These are phyloP conservation scores for Corynascus novoguineensis DNA, from an alignment of 495 filamentous ascomycete genomes.

Conservation along the genomic window DNA sequence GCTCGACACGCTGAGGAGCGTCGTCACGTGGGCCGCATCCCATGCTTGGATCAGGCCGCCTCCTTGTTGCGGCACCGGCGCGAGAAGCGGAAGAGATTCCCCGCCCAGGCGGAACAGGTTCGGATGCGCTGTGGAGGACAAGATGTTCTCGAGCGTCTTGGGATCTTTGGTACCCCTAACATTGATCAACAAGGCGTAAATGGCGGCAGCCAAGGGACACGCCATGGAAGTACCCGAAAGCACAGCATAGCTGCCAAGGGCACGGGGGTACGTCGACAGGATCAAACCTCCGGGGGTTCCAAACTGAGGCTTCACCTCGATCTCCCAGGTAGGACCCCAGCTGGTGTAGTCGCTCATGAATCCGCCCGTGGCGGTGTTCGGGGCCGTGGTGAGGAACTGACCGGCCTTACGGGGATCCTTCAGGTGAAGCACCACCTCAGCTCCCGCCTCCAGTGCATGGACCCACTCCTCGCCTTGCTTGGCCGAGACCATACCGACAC, in stretches of 20 bases:
- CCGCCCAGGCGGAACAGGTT: constrained; percentile 46
- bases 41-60: constrained; percentile 53
- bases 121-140: constrained; percentile 43
- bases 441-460: constrained; percentile 31
- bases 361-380: constrained; percentile 39
- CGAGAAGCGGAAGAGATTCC: constrained; percentile 34
- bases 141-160: constrained; percentile 40
- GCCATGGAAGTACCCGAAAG: constrained; percentile 58
- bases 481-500: constrained; percentile 41
- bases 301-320: constrained; percentile 51
- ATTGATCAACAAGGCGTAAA: constrained; percentile 49
- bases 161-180: constrained; percentile 46
- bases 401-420: constrained; percentile 37
- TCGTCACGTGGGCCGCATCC: constrained; percentile 51
- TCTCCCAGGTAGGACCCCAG: constrained; percentile 54
- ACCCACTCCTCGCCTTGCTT: constrained; percentile 44
- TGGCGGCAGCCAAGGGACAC: constrained; percentile 50
- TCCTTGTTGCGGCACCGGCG: constrained; percentile 54
- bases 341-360: constrained; percentile 47
- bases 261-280: constrained; percentile 50
- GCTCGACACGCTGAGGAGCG: constrained; percentile 47
- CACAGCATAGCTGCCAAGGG: constrained; percentile 48
- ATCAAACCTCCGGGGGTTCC: constrained; percentile 52
- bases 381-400: constrained; percentile 30
- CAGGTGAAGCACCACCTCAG: constrained; percentile 39